These are phyloP conservation scores for Noccaea caerulescens DNA, from an alignment of 345 rosid species.

Conservation along the genomic window DNA sequence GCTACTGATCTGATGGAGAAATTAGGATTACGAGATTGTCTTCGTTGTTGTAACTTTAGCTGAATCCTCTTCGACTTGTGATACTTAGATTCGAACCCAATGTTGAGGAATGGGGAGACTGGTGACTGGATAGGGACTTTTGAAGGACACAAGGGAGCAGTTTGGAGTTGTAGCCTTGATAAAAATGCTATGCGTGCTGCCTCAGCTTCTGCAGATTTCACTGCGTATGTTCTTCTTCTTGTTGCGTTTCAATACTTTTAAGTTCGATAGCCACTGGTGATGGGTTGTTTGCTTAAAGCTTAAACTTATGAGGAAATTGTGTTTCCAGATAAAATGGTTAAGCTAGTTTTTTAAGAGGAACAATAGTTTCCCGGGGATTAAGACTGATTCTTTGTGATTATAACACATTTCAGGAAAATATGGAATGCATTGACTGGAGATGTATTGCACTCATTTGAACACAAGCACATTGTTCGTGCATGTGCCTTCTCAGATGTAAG, in stretches of 20 bases:
- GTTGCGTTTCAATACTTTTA: conserved; percentile 1
- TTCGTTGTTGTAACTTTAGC: conserved; percentile 16
- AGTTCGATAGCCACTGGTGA: background rate
- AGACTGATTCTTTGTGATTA: background rate
- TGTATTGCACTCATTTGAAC: conserved; percentile 86
- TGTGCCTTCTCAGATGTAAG: conserved; percentile 86
- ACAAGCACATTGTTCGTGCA: conserved; percentile 91
- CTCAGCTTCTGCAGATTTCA: conserved; percentile 97
- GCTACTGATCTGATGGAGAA: conserved; percentile 18
- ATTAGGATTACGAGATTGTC: background rate
- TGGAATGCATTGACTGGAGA: conserved; percentile 96
- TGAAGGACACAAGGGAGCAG: conserved; percentile 98
- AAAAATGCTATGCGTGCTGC: conserved; percentile 88
- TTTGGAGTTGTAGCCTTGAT: conserved; percentile 96
- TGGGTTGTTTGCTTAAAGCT: conserved; percentile 2
- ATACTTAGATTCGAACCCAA: conserved; percentile 81
- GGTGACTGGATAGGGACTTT: conserved; percentile 99
- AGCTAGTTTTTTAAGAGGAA: background rate
- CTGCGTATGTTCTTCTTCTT: conserved; percentile 61
- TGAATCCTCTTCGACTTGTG: conserved; percentile 19
- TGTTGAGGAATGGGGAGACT: conserved; percentile 99
- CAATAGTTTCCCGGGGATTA: background rate
- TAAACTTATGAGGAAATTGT: background rate
- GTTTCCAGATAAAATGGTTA: background rate
- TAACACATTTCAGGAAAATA: conserved; percentile 61